A percentile compares a stretch with the other conserved stretches of the same genome.
These are phyloP conservation scores for Tylopilus rubrobrunneus DNA, from an alignment of 768 basidiomycete genomes.

Conservation along the genomic window DNA sequence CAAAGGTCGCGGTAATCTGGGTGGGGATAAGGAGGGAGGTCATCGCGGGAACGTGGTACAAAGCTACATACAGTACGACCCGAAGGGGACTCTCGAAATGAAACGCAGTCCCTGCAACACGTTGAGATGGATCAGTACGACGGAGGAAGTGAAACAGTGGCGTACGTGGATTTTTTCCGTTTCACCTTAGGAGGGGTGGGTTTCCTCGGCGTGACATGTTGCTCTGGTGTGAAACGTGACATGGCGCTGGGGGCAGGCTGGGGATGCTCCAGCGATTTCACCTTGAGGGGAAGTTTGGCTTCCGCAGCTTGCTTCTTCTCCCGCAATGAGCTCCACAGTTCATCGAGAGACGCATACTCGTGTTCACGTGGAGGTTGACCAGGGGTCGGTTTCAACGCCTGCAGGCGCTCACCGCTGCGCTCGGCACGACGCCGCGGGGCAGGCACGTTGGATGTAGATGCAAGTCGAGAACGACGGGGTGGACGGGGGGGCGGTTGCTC, in stretches of 20 bases:
- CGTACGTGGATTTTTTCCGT: conserved; percentile 65
- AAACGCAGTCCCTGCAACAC: conserved; percentile 44
- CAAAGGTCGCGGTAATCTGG: conserved; percentile 65
- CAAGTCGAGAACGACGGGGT: conserved; percentile 21
- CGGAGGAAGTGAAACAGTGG: conserved; percentile 9
- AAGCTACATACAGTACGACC: conserved; percentile 46
- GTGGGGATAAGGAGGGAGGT: conserved; percentile 22
- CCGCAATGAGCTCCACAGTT: conserved; percentile 64
- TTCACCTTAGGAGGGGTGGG: conserved; percentile 40
- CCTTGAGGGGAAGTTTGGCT: conserved; percentile 65
- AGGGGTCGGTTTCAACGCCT: conserved; percentile 12
- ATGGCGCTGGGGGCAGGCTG: conserved; percentile 19
- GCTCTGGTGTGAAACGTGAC: conserved; percentile 26
- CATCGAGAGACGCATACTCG: conserved; percentile 41
- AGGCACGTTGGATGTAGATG: conserved; percentile 16
- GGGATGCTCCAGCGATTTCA: conserved; percentile 56
- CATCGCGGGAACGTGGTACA: conserved; percentile 12
- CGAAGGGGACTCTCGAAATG: conserved; percentile 67
- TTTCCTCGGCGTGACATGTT: conserved; percentile 23
- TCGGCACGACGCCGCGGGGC: conserved; percentile 14
- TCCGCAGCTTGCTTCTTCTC: conserved; percentile 63
- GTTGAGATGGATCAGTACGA: conserved; percentile 15
- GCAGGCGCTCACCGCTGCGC: conserved; percentile 21
- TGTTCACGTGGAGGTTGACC: conserved; percentile 17
- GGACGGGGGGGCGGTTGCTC: conserved; percentile 14